Percentiles rank a stretch among this genome's conserved stretches.
These are phyloP conservation scores for Corymbia citriodora DNA, from an alignment of 441 rosid species.

Conservation along the genomic window DNA sequence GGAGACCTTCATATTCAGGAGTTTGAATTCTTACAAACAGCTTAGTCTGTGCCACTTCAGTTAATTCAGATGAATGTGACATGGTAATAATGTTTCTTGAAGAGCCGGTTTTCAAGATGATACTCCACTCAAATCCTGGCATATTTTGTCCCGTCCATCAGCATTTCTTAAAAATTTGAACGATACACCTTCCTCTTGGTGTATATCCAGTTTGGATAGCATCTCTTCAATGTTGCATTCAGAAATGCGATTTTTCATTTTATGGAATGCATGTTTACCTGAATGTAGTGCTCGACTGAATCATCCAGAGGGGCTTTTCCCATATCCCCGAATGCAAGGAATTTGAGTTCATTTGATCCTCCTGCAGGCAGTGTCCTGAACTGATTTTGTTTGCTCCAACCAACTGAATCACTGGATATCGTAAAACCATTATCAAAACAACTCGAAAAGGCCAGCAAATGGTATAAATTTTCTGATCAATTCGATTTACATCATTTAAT, in stretches of 20 bases:
- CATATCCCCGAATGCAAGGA: slow-evolving; percentile 66
- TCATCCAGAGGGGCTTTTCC: slow-evolving; percentile 66
- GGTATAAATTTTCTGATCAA: background rate
- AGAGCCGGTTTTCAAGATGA: background rate
- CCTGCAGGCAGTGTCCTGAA: slow-evolving; percentile 59
- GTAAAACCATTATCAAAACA: background rate
- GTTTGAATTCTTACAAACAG: background rate
- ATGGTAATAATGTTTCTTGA: background rate
- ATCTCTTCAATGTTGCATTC: background rate
- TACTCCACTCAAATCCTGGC: background rate
- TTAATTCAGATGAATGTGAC: background rate
- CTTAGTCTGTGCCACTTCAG: background rate
- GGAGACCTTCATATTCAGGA: background rate
- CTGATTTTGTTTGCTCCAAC: slow-evolving; percentile 48
- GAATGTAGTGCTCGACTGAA: slow-evolving; percentile 56
- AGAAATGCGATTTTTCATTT: background rate
- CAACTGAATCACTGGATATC: slow-evolving; percentile 34
- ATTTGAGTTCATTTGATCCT: slow-evolving; percentile 45
- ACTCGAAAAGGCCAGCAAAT: background rate
- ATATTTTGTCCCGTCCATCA: background rate
- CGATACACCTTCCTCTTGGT: background rate
- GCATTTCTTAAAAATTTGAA: background rate
- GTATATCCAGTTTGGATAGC: background rate
- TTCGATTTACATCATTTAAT: background rate
- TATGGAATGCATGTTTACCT: slow-evolving; percentile 13